These are phyloP conservation scores for Podospora sp. DNA, from an alignment of 495 filamentous ascomycete species.

Conservation along the genomic window DNA sequence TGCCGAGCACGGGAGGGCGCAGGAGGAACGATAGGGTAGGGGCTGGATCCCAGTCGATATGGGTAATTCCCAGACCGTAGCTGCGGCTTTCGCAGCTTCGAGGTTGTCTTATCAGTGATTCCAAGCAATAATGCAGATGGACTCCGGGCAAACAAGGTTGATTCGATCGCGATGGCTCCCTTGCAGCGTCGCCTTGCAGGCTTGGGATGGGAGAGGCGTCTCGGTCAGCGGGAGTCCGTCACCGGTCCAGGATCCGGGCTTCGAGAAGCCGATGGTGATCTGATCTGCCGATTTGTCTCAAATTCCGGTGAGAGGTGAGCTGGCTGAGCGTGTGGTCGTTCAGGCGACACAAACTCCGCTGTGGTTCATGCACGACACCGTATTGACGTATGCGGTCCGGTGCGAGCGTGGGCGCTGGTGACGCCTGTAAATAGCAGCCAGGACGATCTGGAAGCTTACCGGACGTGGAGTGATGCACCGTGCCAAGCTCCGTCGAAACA, in stretches of 20 bases:
- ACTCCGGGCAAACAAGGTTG: not conserved
- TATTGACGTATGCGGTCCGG: not conserved
- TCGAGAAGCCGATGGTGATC: conserved; percentile 3
- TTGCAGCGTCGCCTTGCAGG: not conserved
- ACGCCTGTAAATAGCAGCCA: not conserved
- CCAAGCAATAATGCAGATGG: not conserved
- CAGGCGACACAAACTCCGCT: not conserved
- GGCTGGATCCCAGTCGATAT: not conserved
- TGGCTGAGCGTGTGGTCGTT: not conserved
- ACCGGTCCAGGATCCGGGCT: not conserved
- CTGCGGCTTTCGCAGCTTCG: not conserved
- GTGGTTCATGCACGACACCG: not conserved
- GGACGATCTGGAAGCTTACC: not conserved
- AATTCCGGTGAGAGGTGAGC: not conserved
- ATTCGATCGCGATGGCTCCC: not conserved
- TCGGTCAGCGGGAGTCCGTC: not conserved
- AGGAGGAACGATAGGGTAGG: not conserved
- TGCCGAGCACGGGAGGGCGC: not conserved
- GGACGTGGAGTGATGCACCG: not conserved
- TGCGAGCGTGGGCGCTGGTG: not conserved
- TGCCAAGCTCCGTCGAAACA: not conserved
- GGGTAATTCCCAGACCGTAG: not conserved
- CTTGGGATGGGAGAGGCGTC: not conserved
- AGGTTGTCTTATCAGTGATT: not conserved
- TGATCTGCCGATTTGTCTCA: conserved; percentile 7